phyloP scores from a whole-genome alignment of 306 rosid species.

The Acacia melanoxylon region DNA sequence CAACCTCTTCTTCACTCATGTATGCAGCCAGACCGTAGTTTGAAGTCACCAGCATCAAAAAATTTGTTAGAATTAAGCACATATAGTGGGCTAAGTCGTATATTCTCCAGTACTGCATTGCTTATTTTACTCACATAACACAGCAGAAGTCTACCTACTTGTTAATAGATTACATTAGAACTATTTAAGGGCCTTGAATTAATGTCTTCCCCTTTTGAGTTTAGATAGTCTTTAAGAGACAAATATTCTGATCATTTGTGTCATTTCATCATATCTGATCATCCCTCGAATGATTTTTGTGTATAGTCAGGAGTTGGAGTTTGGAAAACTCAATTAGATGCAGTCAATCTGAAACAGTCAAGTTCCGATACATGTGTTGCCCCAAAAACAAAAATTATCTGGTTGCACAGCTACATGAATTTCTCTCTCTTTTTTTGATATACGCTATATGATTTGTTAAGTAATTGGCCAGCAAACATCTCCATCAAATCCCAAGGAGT shows the following conservation, averaged over 20 bases:
- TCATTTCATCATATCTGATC: background rate
- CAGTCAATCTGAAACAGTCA: background rate
- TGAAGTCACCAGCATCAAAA: conserved; percentile 30
- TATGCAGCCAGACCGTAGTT: conserved; percentile 86
- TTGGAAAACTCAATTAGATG: background rate
- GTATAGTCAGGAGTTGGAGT: background rate
- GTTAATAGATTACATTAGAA: background rate
- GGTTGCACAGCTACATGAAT: no score
- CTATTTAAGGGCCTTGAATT: background rate
- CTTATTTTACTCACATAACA: background rate
- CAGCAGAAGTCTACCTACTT: background rate
- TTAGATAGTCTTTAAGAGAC: background rate
- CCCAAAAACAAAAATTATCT: no score
- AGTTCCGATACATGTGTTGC: background rate
- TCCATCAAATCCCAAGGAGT: background rate
- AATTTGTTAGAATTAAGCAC: background rate
- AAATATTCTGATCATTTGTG: background rate
- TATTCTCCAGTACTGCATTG: background rate
- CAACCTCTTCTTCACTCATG: conserved; percentile 93
- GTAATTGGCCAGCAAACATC: background rate
- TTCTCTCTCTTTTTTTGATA: no score
- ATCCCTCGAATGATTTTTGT: background rate
- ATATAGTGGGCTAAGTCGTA: background rate
- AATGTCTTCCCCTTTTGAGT: background rate
- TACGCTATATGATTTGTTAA: background rate